Conservation (phyloP, 345 rosid species). For the Eucalyptus globulus region DNA sequence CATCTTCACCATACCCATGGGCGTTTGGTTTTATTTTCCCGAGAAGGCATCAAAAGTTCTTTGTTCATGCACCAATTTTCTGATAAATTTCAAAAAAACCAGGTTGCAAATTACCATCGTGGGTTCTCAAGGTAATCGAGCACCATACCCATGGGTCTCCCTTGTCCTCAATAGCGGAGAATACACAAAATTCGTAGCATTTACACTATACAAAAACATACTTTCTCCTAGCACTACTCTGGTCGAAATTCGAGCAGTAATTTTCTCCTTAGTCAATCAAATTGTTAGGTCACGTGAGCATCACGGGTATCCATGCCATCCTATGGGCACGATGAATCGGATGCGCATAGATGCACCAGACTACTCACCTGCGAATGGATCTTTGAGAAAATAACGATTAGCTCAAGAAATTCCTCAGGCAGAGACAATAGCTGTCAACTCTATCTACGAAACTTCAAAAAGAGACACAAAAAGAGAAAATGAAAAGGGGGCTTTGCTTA, state of each 20-base stretch:
- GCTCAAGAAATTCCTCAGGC: neutral
- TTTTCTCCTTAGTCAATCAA: neutral
- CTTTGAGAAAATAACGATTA: neutral
- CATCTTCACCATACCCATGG: too few species aligned
- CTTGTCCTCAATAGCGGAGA: neutral
- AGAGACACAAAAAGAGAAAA: neutral
- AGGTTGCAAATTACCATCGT: neutral
- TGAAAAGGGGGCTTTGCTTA: neutral
- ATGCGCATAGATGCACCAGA: neutral
- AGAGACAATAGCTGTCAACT: neutral
- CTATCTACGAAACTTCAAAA: neutral
- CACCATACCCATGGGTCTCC: neutral
- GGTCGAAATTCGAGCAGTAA: neutral
- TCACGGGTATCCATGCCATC: neutral
- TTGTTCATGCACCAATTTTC: neutral
- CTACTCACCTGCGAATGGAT: neutral
- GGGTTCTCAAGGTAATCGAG: neutral
- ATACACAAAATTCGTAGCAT: neutral
- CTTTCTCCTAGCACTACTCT: neutral
- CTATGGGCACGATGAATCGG: neutral
- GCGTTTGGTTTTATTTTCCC: too few species aligned
- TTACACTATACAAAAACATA: neutral
- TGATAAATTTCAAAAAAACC: neutral
- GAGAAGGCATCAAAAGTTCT: neutral
- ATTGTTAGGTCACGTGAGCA: neutral